Evolutionary conservation across 768 basidiomycete species (phyloP), one percentile per base, ranked within the genome.

Genomic region (Boletus rufocinnamomeus): DNA sequence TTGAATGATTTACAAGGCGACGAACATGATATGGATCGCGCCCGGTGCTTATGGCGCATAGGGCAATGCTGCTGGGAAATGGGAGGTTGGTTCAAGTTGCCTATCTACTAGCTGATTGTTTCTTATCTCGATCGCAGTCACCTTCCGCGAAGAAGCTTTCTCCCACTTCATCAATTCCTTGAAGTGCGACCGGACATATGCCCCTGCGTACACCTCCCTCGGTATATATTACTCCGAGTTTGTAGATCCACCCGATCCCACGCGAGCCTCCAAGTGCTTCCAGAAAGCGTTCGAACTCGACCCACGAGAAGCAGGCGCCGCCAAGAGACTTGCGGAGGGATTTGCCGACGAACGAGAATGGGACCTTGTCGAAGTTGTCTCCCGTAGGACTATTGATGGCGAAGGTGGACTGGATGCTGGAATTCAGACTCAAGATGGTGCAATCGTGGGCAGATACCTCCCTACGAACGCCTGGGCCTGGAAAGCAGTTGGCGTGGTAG

Each of bases 261-360:
- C 84, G 7, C 85, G 95, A 38, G 91, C 96, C 0, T 89, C 91
- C 4, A 95, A 95, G 70, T 98, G 96, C 70, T 98, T 96, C 73
- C 95, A 98, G 67, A 98, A 96, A 68, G 97, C 96, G 0, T 98
- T 99, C 66, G 97, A 98, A 72, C 84, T 98, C 6, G 96, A 98
- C 74, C 83, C 94, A 2, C 82, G 89, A 17, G 93, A 99, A 73
- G 85, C 81, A 13, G 85, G 89, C 23, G 94, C 97, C 2, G 97
- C 96, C 0, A 80, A 82, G 52, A 80, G 86, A 56, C 80, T 99
- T 4, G 95, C 93, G 0, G 85, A 89, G 64, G 89, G 91, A 3
- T 98, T 98, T 71, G 94, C 95, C 0, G 87, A 94, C 56, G 91
- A 97, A 61, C 81, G 85, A 53, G 96, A 97, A 69, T 98, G 97